Evolutionary conservation across 139 green algal species (phyloP), one percentile per base, ranked within the genome.

Genomic region (Ettlia oleoabundans): DNA sequence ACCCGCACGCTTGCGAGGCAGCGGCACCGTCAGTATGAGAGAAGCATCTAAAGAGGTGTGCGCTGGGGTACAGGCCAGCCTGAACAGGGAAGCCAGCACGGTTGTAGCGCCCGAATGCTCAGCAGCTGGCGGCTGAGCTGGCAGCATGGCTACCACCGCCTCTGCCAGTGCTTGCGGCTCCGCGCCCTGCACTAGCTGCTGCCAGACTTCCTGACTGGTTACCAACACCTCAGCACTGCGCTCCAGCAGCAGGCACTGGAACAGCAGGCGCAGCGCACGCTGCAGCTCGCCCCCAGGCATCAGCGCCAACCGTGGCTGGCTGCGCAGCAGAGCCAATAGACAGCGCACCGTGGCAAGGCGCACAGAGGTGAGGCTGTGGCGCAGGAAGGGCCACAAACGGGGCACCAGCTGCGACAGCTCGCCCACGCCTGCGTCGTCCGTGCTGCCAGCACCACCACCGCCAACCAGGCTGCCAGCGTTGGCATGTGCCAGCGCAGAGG

Each of bases 181-280:
- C 8, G 51, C 38, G 33, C 61, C 52, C 55, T 37, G 6, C 76
- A 98, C 72, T 68, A 97, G 82, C 47, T 83, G 66, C 55, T 87
- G 64, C 93, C 94, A 98, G 32, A 93, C 89, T 18, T 76, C 51
- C 69, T 92, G 65, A 26, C 82, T 88, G 15, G 61, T 76, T 5
- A 82, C 47, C 76, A 92, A 66, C 40, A 96, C 85, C 1, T 80
- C 62, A 4, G 58, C 38, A 19, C 94, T 84, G 13, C 65, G 41
- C 78, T 98, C 96, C 43, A 94, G 33, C 42, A 98, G 76, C 58
- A 98, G 73, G 53, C 92, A 93, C 47, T 97, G 95, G 71, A 96
- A 95, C 21, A 94, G 42, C 37, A 97, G 88, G 32, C 83, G 71
- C 70, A 93, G 65, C 13, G 82, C 76, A 2, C 86, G 58, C 28